phyloP scores from a whole-genome alignment of 1,284 basidiomycete species.

The Malassezia sp. region DNA sequence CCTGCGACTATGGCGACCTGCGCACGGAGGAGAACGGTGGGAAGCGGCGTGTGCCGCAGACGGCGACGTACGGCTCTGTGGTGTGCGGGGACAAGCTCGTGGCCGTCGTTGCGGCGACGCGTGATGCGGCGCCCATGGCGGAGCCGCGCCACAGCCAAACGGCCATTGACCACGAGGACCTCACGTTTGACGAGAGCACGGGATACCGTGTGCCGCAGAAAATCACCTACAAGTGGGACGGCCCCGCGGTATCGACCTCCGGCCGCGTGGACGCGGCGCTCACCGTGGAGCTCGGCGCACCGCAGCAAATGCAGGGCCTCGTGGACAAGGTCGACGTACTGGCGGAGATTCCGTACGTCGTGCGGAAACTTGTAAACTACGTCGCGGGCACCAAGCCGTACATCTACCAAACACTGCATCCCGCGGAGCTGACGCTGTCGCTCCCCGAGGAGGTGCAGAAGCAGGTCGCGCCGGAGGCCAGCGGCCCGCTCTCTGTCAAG shows the following conservation, averaged over 20 bases:
- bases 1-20: constrained; percentile 38
- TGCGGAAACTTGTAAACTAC: constrained; percentile 78
- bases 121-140: constrained; percentile 37
- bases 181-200: constrained; percentile 59
- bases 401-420: constrained; percentile 82
- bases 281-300: constrained; percentile 26
- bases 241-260: constrained; percentile 51
- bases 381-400: constrained; percentile 83
- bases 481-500: constrained; percentile 50
- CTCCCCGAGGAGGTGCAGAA: constrained; percentile 49
- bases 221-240: constrained; percentile 69
- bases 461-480: not conserved
- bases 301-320: constrained; percentile 55
- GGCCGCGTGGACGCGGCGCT: constrained; percentile 15
- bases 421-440: constrained; percentile 57
- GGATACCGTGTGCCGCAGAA: constrained; percentile 66
- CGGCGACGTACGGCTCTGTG: constrained; percentile 70
- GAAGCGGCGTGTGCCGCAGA: constrained; percentile 20
- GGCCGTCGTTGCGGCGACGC: constrained; percentile 53
- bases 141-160: constrained; percentile 56
- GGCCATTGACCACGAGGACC: constrained; percentile 59
- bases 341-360: constrained; percentile 82
- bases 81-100: constrained; percentile 67
- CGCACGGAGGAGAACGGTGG: not conserved
- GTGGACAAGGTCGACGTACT: constrained; percentile 95